Conservation (phyloP, 31 red algal genomes). For the Porphyra umbilicalis region DNA sequence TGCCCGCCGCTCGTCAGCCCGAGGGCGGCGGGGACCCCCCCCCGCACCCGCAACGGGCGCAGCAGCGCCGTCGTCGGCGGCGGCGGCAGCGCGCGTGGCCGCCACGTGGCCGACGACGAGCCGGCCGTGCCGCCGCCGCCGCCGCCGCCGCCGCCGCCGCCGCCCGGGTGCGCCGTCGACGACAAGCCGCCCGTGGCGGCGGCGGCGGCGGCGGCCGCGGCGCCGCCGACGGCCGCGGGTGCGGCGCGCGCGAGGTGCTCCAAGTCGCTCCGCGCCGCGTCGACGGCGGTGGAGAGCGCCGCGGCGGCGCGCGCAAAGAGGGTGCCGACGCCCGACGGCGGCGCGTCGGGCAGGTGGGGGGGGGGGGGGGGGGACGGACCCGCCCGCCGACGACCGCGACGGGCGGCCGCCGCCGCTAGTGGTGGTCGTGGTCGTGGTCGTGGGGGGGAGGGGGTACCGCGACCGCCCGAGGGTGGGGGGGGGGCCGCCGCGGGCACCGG, state of each 20-base stretch:
- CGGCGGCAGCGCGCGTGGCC: background rate
- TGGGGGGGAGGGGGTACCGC: no score
- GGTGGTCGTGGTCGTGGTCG: no score
- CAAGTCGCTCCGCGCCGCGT: background rate
- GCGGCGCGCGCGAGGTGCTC: background rate
- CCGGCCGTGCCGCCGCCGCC: background rate
- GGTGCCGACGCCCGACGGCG: background rate
- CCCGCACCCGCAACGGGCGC: background rate
- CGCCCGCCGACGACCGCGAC: background rate
- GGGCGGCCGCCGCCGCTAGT: no score
- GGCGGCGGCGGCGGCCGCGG: background rate
- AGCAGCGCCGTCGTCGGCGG: background rate
- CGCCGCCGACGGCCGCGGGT: background rate
- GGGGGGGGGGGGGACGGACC: background rate
- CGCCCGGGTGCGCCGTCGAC: background rate
- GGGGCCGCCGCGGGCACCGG: background rate
- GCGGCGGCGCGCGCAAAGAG: background rate
- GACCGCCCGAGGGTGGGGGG: no score
- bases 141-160: background rate
- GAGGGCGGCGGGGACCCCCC: background rate
- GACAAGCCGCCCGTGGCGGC: background rate
- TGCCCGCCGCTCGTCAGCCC: background rate
- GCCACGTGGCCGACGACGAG: background rate
- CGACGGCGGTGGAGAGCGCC: background rate
- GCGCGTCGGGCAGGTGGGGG: background rate